phyloP scores from a whole-genome alignment of 805 yeast species.

The Debaryomyces castellii region DNA sequence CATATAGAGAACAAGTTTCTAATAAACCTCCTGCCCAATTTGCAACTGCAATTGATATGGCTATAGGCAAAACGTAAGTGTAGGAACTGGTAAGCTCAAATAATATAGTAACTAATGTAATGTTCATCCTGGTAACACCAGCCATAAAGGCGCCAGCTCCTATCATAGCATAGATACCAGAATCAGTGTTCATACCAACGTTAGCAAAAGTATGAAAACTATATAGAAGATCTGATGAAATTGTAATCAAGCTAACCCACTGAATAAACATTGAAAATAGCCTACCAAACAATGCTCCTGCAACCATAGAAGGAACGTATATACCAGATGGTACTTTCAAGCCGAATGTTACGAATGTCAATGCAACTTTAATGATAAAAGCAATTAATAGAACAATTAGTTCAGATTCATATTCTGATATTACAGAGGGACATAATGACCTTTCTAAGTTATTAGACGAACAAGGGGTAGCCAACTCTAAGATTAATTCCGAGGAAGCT shows the following conservation, averaged over 20 bases:
- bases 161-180: constrained; percentile 54
- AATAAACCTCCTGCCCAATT: constrained; percentile 55
- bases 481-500: constrained; percentile 49
- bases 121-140: constrained; percentile 55
- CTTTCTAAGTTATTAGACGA: constrained; percentile 26
- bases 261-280: constrained; percentile 45
- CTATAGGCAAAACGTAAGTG: constrained; percentile 56
- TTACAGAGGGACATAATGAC: constrained; percentile 27
- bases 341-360: constrained; percentile 57
- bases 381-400: constrained; percentile 38
- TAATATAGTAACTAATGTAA: constrained; percentile 49
- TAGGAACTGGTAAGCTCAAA: constrained; percentile 58
- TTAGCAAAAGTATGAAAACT: constrained; percentile 6
- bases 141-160: constrained; percentile 61
- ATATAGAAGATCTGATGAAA: background rate
- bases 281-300: constrained; percentile 61
- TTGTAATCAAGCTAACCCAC: constrained; percentile 25
- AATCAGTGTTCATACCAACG: constrained; percentile 27
- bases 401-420: constrained; percentile 27
- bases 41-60: constrained; percentile 55
- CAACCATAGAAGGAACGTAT: constrained; percentile 63
- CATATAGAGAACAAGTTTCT: constrained; percentile 53
- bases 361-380: constrained; percentile 40
- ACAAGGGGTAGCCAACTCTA: constrained; percentile 53
- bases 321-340: constrained; percentile 60